A percentile compares a stretch with the other conserved stretches of the same genome.
These are phyloP conservation scores for Wallacemonas sp. DNA, from an alignment of 208 protist species.

Conservation along the genomic window DNA sequence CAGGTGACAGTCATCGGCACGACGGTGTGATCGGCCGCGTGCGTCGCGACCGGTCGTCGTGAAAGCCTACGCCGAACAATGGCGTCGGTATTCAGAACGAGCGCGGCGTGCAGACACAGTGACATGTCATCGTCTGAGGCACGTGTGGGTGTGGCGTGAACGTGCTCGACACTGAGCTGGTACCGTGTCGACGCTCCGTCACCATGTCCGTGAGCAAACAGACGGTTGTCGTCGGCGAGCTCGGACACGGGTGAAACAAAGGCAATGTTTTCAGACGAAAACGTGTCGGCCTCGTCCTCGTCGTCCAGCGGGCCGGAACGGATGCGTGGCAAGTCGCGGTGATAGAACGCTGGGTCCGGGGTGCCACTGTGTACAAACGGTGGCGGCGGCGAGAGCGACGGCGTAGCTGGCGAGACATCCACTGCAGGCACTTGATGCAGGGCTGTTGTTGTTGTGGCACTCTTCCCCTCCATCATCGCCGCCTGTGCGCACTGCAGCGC, in stretches of 20 bases:
- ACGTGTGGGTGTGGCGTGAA: no score
- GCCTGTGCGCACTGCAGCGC: slow-evolving; percentile 40
- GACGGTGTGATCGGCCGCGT: no score
- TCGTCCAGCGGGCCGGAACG: neutral
- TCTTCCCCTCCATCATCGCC: slow-evolving; percentile 1
- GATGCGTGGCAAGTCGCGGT: neutral
- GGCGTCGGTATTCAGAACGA: neutral
- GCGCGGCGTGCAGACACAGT: slow-evolving; percentile 10
- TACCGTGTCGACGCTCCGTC: no score
- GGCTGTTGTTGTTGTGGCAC: neutral
- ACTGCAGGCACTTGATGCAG: neutral
- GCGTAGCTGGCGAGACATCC: slow-evolving; percentile 1
- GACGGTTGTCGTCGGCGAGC: neutral
- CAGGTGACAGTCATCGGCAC: no score
- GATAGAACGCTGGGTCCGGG: no score
- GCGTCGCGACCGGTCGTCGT: neutral
- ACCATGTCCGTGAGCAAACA: neutral
- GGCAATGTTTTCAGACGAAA: neutral
- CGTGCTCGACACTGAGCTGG: no score
- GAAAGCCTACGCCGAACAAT: neutral
- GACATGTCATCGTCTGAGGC: neutral
- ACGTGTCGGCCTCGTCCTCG: neutral
- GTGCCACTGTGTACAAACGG: neutral
- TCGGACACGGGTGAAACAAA: neutral
- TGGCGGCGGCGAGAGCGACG: slow-evolving; percentile 2